Evolutionary conservation across 2,329 filamentous ascomycete species (phyloP), one percentile per base, ranked within the genome.

Genomic region (Blastomyces silverae): DNA sequence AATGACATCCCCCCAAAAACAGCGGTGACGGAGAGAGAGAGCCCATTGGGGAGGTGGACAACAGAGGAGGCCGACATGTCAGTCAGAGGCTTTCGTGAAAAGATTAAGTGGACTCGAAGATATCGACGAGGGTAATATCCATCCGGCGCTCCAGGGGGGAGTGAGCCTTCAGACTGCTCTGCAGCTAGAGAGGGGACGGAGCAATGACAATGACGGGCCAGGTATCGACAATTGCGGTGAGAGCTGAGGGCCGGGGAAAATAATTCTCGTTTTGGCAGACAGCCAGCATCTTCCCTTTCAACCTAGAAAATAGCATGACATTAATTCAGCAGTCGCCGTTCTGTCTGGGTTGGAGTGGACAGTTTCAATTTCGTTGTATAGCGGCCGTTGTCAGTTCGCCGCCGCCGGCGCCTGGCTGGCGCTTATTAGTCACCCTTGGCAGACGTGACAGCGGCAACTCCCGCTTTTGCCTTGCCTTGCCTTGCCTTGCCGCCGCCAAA

Each of bases 1-100:
- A 97, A 97, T 71, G 88, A 90, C 64, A 94, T 83, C 42, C 93
- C 93, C n/a, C 90, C 91, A 75, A 96, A 97, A 34, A 96, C 91
- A 0, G 92, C 90, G 17, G 86, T 87, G 42, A 96, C 89, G 2
- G 87, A 89, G 73, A 94, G 84, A 68, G 83, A 88, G 78, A 94
- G 91, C 72, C 92, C 93, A 78, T 97, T 95, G 59, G 93, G 93
- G 70, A 97, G 82, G 75, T 89, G 85, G 66, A 75, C 57, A 31
- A 46, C 15, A 6, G 58, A 48, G 17, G 28, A 48, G 17, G 58
- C 34, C 17, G 58, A 42, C 58, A 61, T 61, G 25, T 42, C 44
- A 6, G 25, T n/a, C n/a, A n/a, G n/a, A 50, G 42, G 25, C 11
- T 17, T 22, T 5, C 34, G 31, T 7, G n/a, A 58, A 58, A 15